Evolutionary conservation across 2,329 filamentous ascomycete species (phyloP), one percentile per base, ranked within the genome.

Genomic region (Lecanoromycetidae sp.): DNA sequence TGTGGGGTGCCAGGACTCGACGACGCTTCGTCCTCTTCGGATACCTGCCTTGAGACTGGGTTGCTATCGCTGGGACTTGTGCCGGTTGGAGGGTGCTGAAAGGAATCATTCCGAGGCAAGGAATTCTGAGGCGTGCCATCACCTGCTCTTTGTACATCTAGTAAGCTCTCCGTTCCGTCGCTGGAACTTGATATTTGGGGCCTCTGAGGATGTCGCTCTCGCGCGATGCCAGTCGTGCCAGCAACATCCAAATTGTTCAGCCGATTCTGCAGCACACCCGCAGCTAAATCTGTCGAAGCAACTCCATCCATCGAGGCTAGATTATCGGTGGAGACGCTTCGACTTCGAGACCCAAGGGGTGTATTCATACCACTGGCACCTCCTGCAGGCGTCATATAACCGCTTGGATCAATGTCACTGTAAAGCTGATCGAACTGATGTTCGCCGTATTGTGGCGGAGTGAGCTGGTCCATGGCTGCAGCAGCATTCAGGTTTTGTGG

Each of bases 341-440:
- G 79, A 45, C 74, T 78, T 34, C 75, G 71, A 2, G 84, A 82
- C 42, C 71, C 74, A 57, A 87, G 81, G 0, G 91, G 91, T 29
- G 87, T 95, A 60, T 77, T 87, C 48, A 86, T 74, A n/a, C 81
- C 80, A 45, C 84, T 67, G 71, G 75, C 58, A 44, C 62, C 62
- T 29, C 77, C 69, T 1, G 74, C 79, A 1, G 86, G 84, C 0
- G 84, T 88, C 65, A 87, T 81, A 61, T 88, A 84, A n/a, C 85
- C 86, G 44, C 74, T 79, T 7, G 78, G 74, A 57, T 94, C 86
- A 48, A 95, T 75, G 52, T 90, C 86, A 55, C 87, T 86, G 65
- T 94, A 98, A 1, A 96, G 72, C 61, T 86, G 82, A 62, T 98
- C 91, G 22, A 96, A 77, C 36, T 84, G 75, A 63, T 96, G 91